Percentiles rank a stretch among this genome's conserved stretches.
These are phyloP conservation scores for Alternaria novae-zelandiae DNA, from an alignment of 2,329 filamentous ascomycete genomes.

Conservation along the genomic window DNA sequence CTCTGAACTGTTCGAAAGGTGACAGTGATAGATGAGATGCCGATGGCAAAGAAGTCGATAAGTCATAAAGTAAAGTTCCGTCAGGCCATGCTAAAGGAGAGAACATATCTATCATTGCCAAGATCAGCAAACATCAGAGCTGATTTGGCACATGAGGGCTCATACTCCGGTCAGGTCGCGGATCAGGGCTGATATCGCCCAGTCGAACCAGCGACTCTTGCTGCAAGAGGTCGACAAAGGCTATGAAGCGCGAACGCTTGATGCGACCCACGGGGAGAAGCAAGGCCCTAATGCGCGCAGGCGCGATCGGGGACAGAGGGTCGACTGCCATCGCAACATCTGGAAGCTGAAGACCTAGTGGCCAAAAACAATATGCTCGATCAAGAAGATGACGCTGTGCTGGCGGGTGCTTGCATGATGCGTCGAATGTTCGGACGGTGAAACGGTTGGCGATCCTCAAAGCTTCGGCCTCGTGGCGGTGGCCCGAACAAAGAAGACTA, in stretches of 20 bases:
- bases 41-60: slow-evolving; percentile 80
- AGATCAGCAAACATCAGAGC: slow-evolving; percentile 40
- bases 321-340: slow-evolving; percentile 81
- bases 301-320: slow-evolving; percentile 82
- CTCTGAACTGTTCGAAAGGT: slow-evolving; percentile 89
- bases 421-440: slow-evolving; percentile 29
- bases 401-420: slow-evolving; percentile 28
- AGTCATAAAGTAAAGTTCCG: slow-evolving; percentile 86
- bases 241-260: slow-evolving; percentile 77
- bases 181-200: slow-evolving; percentile 84
- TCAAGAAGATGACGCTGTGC: slow-evolving; percentile 11
- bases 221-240: slow-evolving; percentile 79
- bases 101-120: slow-evolving; percentile 76
- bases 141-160: slow-evolving; percentile 22
- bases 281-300: slow-evolving; percentile 86
- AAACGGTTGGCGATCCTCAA: slow-evolving; percentile 21
- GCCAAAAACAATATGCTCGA: slow-evolving; percentile 20
- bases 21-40: slow-evolving; percentile 78
- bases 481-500: slow-evolving; percentile 15
- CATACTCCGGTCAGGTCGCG: slow-evolving; percentile 84
- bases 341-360: slow-evolving; percentile 31
- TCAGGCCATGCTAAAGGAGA: slow-evolving; percentile 86
- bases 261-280: slow-evolving; percentile 87
- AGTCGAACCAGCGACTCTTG: slow-evolving; percentile 81
- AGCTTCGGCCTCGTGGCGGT: slow-evolving; percentile 32